phyloP scores from a whole-genome alignment of 1,139 yeast species.

The Nakaseomyces uthaithaninus region DNA sequence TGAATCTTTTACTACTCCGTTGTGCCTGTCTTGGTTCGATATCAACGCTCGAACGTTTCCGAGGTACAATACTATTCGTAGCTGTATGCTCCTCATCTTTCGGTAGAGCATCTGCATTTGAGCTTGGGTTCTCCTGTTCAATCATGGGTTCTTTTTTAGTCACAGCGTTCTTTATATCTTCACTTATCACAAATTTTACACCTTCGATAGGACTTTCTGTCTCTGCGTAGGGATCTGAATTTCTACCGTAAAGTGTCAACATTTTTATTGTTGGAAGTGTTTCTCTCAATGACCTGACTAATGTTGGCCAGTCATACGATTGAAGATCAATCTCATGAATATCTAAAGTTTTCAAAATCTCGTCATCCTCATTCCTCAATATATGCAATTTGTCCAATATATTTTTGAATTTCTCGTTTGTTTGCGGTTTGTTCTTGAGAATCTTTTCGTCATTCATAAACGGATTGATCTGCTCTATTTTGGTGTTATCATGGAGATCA shows the following conservation, averaged over 20 bases:
- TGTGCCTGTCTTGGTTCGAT: conserved; percentile 23
- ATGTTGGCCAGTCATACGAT: conserved; percentile 27
- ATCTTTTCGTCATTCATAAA: not conserved
- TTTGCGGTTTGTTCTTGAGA: not conserved
- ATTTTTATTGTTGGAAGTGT: conserved; percentile 26
- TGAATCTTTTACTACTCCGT: conserved; percentile 35
- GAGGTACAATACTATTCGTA: conserved; percentile 3
- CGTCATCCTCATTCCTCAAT: conserved; percentile 29
- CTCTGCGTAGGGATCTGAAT: conserved; percentile 44
- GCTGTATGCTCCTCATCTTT: not conserved
- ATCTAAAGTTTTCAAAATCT: conserved; percentile 23
- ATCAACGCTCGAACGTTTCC: conserved; percentile 12
- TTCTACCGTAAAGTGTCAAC: conserved; percentile 22
- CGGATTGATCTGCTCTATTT: not conserved
- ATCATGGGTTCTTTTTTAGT: conserved; percentile 7
- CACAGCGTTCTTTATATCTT: not conserved
- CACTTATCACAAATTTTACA: conserved; percentile 21
- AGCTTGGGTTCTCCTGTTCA: conserved; percentile 9
- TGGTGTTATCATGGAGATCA: conserved; percentile 11
- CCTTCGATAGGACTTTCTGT: conserved; percentile 43
- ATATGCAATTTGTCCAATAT: conserved; percentile 17
- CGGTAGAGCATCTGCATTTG: not conserved
- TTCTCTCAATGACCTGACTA: conserved; percentile 21
- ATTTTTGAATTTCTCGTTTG: not conserved
- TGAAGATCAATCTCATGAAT: conserved; percentile 17